A percentile compares a stretch with the other conserved stretches of the same genome.
Conservation (phyloP, 225 moss, liverwort and hornwort genomes). For the Pseudisothecium myosuroides region DNA sequence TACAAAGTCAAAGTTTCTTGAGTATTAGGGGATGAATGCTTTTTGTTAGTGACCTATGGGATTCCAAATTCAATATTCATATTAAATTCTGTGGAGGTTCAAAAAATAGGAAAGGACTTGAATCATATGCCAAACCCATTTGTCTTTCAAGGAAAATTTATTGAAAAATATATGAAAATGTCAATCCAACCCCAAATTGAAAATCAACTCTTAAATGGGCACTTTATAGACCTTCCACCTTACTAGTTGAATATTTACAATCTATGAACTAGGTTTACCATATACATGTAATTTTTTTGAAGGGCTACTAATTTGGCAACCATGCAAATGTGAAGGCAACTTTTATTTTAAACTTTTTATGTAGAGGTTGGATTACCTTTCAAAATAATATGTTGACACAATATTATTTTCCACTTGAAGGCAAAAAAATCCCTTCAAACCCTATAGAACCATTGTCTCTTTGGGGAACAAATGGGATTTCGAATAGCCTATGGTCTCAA, state of each 20-base stretch:
- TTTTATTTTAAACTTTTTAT: not conserved
- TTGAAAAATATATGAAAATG: not conserved
- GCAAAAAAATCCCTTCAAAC: not conserved
- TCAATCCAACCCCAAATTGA: accelerated
- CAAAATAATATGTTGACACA: accelerated
- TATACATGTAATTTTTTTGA: not conserved
- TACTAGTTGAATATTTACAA: not conserved
- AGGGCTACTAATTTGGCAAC: not conserved
- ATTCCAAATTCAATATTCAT: not conserved
- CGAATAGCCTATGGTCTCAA: too few relatives aligned
- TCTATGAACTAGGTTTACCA: accelerated
- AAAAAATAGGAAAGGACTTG: not conserved
- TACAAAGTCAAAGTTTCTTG: accelerated
- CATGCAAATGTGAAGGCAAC: not conserved
- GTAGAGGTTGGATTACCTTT: not conserved
- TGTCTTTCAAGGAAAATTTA: not conserved
- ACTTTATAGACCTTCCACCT: not conserved
- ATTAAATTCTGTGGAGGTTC: accelerated
- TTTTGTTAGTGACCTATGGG: not conserved
- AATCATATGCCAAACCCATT: not conserved
- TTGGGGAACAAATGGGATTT: too few relatives aligned
- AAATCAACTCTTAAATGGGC: not conserved
- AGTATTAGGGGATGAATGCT: accelerated
- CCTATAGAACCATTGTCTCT: too few relatives aligned
- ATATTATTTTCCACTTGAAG: not conserved